Conservation (phyloP, 768 basidiomycete species). For the Boletus bicolor region DNA sequence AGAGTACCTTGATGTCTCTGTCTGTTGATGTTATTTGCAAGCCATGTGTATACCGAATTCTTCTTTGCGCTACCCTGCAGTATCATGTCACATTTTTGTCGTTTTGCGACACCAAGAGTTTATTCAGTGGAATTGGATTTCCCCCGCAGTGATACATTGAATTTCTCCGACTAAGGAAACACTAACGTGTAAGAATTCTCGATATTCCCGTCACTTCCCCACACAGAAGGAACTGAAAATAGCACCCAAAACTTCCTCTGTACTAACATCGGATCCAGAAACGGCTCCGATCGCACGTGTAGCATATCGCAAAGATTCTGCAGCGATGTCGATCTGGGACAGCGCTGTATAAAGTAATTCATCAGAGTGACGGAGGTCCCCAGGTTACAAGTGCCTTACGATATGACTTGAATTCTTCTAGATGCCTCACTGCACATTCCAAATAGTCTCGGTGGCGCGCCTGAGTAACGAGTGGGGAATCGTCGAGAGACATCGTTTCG, state of each 20-base stretch:
- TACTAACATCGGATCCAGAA: conserved; percentile 67
- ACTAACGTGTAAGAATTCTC: background rate
- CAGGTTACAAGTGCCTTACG: conserved; percentile 20
- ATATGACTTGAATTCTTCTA: conserved; percentile 31
- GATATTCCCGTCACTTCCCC: conserved; percentile 52
- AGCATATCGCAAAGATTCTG: conserved; percentile 87
- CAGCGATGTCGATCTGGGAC: conserved; percentile 75
- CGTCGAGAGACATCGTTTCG: conserved; percentile 18
- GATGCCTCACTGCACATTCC: conserved; percentile 49
- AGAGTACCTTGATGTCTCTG: background rate
- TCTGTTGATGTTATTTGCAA: background rate
- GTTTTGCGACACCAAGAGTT: background rate
- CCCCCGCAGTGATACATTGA: conserved; percentile 1
- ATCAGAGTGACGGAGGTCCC: background rate
- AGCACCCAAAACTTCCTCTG: conserved; percentile 79
- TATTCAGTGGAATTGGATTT: background rate
- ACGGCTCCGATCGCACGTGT: conserved; percentile 80
- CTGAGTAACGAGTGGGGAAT: conserved; percentile 67
- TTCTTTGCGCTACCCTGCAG: background rate
- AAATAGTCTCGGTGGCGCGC: conserved; percentile 78
- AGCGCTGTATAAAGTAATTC: conserved; percentile 38
- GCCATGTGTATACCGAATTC: conserved; percentile 5
- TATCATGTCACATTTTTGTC: background rate
- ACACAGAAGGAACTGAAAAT: conserved; percentile 89
- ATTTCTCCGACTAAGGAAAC: background rate